Evolutionary conservation across 495 filamentous ascomycete species (phyloP).

Genomic region (Mycothermus thermophilus): DNA sequence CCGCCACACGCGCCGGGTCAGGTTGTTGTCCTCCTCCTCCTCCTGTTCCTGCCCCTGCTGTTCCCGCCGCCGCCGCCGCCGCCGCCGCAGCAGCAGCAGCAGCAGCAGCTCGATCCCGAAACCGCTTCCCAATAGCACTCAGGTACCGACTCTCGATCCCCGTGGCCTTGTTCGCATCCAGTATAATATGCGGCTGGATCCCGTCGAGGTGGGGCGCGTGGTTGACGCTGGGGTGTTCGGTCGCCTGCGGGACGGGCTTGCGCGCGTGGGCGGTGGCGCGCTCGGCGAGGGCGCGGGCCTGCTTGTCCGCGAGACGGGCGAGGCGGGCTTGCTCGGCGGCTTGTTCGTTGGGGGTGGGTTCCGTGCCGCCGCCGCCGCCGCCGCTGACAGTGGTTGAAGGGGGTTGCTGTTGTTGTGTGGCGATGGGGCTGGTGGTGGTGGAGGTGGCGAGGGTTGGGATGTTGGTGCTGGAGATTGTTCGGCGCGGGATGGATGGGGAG

Average conservation of each 20-base stretch:
- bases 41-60: slow-evolving; percentile 15
- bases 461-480: not conserved
- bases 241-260: slow-evolving; percentile 28
- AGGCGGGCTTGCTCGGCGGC: slow-evolving; percentile 39
- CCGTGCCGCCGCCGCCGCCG: no score
- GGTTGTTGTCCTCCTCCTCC: no score
- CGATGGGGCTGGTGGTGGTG: slow-evolving; percentile 1
- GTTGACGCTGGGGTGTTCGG: slow-evolving; percentile 35
- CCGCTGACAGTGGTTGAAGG: not conserved
- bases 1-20: slow-evolving; percentile 21
- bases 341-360: slow-evolving; percentile 27
- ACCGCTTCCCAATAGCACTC: slow-evolving; percentile 50
- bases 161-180: slow-evolving; percentile 41
- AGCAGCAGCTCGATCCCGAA: slow-evolving; percentile 20
- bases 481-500: slow-evolving; percentile 7
- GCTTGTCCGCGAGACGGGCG: slow-evolving; percentile 33
- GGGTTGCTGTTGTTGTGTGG: slow-evolving; percentile 4
- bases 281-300: slow-evolving; percentile 32
- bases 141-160: slow-evolving; percentile 60
- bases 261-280: slow-evolving; percentile 34
- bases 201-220: slow-evolving; percentile 31
- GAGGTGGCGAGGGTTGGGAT: not conserved
- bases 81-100: not conserved
- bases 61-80: slow-evolving; percentile 1
- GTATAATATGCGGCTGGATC: slow-evolving; percentile 37